Conservation (phyloP, 192 early-diverging fungal genomes). For the Umbelopsis ramanniana region DNA sequence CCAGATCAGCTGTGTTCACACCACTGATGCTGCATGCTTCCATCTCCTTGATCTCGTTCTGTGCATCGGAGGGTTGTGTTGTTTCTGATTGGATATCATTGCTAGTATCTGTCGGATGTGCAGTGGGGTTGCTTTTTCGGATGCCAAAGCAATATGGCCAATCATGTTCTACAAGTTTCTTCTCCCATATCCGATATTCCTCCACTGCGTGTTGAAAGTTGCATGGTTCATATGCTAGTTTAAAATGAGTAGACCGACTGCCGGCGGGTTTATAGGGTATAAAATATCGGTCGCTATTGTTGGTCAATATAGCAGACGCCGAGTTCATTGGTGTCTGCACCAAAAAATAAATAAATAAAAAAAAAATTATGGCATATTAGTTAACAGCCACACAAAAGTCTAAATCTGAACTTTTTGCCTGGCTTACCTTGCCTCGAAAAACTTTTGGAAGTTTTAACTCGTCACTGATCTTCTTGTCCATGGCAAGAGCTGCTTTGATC, state of each 20-base stretch:
- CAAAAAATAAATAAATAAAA: no score
- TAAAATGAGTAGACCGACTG: constrained; percentile 72
- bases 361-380: constrained; percentile 13
- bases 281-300: constrained; percentile 79
- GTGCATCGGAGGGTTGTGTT: background rate
- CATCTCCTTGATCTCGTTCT: background rate
- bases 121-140: constrained; percentile 32
- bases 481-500: constrained; percentile 71
- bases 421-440: constrained; percentile 82
- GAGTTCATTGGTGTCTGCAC: constrained; percentile 77
- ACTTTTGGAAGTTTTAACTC: constrained; percentile 76
- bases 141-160: constrained; percentile 89
- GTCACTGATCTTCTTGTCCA: constrained; percentile 78
- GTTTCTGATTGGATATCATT: background rate
- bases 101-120: background rate
- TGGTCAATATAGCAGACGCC: constrained; percentile 75
- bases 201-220: constrained; percentile 73
- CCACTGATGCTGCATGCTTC: constrained; percentile 5
- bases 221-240: constrained; percentile 78
- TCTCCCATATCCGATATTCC: constrained; percentile 78
- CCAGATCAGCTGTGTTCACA: constrained; percentile 4
- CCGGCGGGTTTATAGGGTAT: constrained; percentile 71
- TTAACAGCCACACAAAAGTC: background rate
- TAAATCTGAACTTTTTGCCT: background rate
- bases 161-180: constrained; percentile 68